Conservation (phyloP, 768 basidiomycete species). For the Paxillus ammoniavirescens region DNA sequence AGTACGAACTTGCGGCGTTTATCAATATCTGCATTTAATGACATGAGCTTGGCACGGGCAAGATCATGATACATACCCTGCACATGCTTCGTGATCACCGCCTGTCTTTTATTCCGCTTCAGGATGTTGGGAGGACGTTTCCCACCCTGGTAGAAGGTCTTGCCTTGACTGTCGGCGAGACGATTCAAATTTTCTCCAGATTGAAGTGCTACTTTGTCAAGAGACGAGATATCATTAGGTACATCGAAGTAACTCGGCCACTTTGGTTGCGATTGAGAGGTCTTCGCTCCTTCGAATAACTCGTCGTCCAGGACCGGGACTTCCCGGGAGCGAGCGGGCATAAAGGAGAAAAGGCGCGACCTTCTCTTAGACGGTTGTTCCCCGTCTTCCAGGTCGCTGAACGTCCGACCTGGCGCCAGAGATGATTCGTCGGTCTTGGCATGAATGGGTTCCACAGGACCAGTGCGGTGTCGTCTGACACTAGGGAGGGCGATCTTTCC, state of each 20-base stretch:
- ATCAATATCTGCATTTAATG: slow-evolving; percentile 37
- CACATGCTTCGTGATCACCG: slow-evolving; percentile 42
- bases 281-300: slow-evolving; percentile 25
- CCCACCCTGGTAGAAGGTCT: slow-evolving; percentile 29
- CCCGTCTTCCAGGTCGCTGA: slow-evolving; percentile 11
- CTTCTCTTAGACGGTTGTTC: slow-evolving; percentile 6
- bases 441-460: neutral
- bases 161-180: slow-evolving; percentile 14
- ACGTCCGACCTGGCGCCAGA: neutral
- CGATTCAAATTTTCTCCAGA: neutral
- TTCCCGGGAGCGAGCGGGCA: slow-evolving; percentile 8
- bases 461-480: neutral
- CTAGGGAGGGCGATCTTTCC: neutral
- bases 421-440: neutral
- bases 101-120: slow-evolving; percentile 33
- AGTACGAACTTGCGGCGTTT: slow-evolving; percentile 72
- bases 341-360: slow-evolving; percentile 12
- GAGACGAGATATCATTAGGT: slow-evolving; percentile 16
- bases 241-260: slow-evolving; percentile 23
- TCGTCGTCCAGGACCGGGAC: slow-evolving; percentile 20
- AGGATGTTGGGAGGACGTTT: slow-evolving; percentile 29
- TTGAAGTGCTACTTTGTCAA: slow-evolving; percentile 12
- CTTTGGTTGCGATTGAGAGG: slow-evolving; percentile 20
- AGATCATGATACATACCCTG: slow-evolving; percentile 37
- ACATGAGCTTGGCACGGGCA: neutral